Evolutionary conservation across 2,329 filamentous ascomycete genomes (phyloP).

Genomic region (Dactylellina parvicollis): DNA sequence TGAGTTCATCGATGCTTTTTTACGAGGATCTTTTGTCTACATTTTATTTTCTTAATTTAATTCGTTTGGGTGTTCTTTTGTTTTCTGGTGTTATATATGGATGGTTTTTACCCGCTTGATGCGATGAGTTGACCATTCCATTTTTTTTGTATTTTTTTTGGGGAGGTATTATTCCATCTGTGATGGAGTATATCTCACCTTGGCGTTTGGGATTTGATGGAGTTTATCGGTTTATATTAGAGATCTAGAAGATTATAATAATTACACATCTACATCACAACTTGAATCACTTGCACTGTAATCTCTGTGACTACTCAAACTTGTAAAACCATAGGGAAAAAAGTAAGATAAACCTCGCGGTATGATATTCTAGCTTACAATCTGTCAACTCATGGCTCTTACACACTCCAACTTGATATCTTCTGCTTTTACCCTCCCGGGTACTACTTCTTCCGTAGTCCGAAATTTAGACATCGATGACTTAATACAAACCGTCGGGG

Average conservation of each 20-base stretch:
- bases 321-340: too few relatives aligned
- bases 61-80: background rate
- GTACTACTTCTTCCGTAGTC: too few relatives aligned
- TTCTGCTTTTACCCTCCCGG: too few relatives aligned
- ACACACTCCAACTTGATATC: too few relatives aligned
- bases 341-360: background rate
- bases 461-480: too few relatives aligned
- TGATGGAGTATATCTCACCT: too few relatives aligned
- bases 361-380: slow-evolving; percentile 5
- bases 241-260: background rate
- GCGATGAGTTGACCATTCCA: slow-evolving; percentile 19
- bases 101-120: slow-evolving; percentile 28
- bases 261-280: background rate
- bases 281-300: background rate
- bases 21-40: background rate
- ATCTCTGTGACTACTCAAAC: background rate
- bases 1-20: slow-evolving; percentile 20
- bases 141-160: background rate
- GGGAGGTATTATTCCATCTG: background rate
- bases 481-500: background rate
- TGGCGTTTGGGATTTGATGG: too few relatives aligned
- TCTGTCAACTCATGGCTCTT: too few relatives aligned
- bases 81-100: background rate
- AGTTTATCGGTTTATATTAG: background rate
- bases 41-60: slow-evolving; percentile 1